These are phyloP conservation scores for Fonsecaea pedrosoi DNA, from an alignment of 2,329 filamentous ascomycete species.

Conservation along the genomic window DNA sequence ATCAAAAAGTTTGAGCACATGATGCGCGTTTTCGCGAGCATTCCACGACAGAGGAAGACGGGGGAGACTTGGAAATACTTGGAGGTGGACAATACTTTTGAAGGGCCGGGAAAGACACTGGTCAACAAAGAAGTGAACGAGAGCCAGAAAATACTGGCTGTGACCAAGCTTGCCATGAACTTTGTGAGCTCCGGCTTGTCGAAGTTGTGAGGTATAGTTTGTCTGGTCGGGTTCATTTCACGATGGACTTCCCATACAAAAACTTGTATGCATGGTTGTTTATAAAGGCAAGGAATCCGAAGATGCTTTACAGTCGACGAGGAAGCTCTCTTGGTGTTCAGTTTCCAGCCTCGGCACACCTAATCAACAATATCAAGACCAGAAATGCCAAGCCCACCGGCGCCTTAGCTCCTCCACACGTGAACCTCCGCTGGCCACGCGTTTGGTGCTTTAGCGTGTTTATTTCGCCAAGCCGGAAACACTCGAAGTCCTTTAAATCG, in stretches of 20 bases:
- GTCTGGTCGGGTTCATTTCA: background rate
- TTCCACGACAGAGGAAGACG: background rate
- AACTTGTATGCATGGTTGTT: too few relatives aligned
- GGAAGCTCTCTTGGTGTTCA: background rate
- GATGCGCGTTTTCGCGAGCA: background rate
- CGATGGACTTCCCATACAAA: too few relatives aligned
- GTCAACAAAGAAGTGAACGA: background rate
- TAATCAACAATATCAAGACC: background rate
- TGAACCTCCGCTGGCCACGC: conserved; percentile 6
- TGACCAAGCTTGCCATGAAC: background rate
- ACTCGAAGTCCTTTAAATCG: conserved; percentile 11
- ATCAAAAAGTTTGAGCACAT: background rate
- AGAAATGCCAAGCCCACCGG: background rate
- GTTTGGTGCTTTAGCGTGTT: conserved; percentile 12
- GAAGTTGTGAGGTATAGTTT: background rate
- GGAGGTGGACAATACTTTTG: background rate
- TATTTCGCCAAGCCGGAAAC: conserved; percentile 14
- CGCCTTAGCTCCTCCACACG: background rate
- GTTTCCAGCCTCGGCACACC: background rate
- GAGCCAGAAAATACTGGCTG: background rate
- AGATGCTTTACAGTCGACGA: background rate
- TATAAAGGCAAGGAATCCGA: background rate
- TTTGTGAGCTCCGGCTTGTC: background rate
- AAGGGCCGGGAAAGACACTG: background rate
- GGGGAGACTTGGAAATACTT: background rate